Percentiles rank a stretch among this genome's conserved stretches.
These are phyloP conservation scores for Fusarium sp. DNA, from an alignment of 2,329 filamentous ascomycete species.

Conservation along the genomic window DNA sequence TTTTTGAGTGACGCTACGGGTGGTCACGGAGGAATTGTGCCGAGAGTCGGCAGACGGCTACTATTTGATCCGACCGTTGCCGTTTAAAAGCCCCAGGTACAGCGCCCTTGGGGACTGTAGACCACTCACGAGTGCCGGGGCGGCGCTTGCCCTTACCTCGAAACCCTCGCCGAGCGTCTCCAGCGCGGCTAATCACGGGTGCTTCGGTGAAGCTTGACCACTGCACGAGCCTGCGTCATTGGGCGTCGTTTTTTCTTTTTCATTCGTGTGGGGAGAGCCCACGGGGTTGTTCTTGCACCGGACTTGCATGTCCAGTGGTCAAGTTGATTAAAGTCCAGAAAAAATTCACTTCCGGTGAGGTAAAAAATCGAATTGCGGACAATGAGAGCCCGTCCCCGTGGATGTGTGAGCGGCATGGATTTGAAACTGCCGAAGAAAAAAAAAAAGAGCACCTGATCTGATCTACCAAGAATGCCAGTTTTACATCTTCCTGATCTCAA, in stretches of 20 bases:
- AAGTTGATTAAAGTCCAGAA: background rate
- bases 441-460: slow-evolving; percentile 3
- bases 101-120: background rate
- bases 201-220: slow-evolving; percentile 37
- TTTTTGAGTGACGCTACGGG: slow-evolving; percentile 40
- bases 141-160: slow-evolving; percentile 10
- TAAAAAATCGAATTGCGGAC: slow-evolving; percentile 31
- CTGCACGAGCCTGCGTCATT: slow-evolving; percentile 37
- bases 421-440: background rate
- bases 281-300: slow-evolving; percentile 19
- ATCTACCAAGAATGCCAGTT: background rate
- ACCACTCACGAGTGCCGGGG: slow-evolving; percentile 28
- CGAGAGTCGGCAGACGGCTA: slow-evolving; percentile 34
- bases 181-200: slow-evolving; percentile 45
- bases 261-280: background rate
- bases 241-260: slow-evolving; percentile 10
- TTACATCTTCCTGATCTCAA: background rate
- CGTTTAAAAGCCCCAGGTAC: background rate
- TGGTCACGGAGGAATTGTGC: slow-evolving; percentile 44
- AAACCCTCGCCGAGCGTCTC: slow-evolving; percentile 5
- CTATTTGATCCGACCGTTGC: slow-evolving; percentile 41
- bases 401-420: background rate
- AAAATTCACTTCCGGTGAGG: slow-evolving; percentile 6
- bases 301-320: slow-evolving; percentile 34
- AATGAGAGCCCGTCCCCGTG: slow-evolving; percentile 23